Conservation (phyloP, 345 rosid genomes). For the Chamaenerion angustifolium region DNA sequence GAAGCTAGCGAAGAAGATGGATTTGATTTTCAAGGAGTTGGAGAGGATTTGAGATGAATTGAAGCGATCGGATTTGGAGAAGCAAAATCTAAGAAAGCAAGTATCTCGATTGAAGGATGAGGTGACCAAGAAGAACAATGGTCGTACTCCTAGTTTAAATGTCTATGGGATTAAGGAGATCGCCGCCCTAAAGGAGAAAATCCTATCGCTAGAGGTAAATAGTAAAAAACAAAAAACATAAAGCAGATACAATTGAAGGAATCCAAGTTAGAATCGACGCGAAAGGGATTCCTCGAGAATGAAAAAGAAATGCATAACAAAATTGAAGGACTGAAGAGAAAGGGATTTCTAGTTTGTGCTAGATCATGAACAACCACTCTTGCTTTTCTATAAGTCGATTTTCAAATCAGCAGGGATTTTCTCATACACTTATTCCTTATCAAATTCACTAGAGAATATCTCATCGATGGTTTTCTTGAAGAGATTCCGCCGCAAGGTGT, state of each 20-base stretch:
- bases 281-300: slow-evolving; percentile 2
- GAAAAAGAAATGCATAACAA: slow-evolving; percentile 9
- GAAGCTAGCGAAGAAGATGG: slow-evolving; percentile 24
- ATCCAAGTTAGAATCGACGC: not conserved
- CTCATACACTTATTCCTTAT: slow-evolving; percentile 67
- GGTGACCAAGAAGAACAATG: slow-evolving; percentile 1
- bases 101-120: slow-evolving; percentile 9
- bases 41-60: slow-evolving; percentile 6
- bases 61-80: slow-evolving; percentile 10
- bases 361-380: slow-evolving; percentile 31
- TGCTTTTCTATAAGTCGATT: slow-evolving; percentile 62
- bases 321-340: slow-evolving; percentile 9
- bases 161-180: slow-evolving; percentile 3
- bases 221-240: not conserved
- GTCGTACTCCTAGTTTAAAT: slow-evolving; percentile 1
- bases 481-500: slow-evolving; percentile 59
- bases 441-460: slow-evolving; percentile 94
- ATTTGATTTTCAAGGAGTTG: slow-evolving; percentile 21
- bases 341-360: slow-evolving; percentile 25
- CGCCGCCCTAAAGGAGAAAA: slow-evolving; percentile 10
- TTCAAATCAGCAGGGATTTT: slow-evolving; percentile 75
- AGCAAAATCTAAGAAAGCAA: slow-evolving; percentile 14
- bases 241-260: slow-evolving; percentile 8
- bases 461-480: slow-evolving; percentile 81
- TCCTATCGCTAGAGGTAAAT: slow-evolving; percentile 11